phyloP scores from a whole-genome alignment of 768 basidiomycete genomes.

The Xerocomellus dryophilus region DNA sequence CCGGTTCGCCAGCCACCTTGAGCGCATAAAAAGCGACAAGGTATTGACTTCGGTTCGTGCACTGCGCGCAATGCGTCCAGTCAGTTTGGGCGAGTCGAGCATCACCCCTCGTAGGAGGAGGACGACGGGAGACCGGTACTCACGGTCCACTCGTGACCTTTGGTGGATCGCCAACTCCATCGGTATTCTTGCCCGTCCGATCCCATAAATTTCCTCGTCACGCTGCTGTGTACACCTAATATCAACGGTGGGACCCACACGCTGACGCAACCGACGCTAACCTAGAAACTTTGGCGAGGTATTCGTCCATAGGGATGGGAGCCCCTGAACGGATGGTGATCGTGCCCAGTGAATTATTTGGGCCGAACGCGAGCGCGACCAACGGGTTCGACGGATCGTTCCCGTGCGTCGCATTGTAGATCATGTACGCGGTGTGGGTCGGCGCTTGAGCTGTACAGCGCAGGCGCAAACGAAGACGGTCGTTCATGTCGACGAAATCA shows the following conservation, averaged over 20 bases:
- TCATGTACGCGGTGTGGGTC: slow-evolving; percentile 47
- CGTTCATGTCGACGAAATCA: slow-evolving; percentile 62
- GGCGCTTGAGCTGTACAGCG: slow-evolving; percentile 45
- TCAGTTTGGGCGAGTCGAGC: neutral
- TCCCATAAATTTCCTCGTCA: slow-evolving; percentile 50
- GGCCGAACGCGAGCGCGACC: slow-evolving; percentile 50
- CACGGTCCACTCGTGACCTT: slow-evolving; percentile 65
- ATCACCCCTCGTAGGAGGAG: neutral
- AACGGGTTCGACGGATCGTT: slow-evolving; percentile 37
- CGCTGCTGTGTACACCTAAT: slow-evolving; percentile 34
- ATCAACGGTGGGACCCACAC: slow-evolving; percentile 3
- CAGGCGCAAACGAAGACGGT: slow-evolving; percentile 51
- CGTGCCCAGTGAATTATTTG: slow-evolving; percentile 48
- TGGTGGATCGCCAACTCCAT: slow-evolving; percentile 50
- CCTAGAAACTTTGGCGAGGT: slow-evolving; percentile 47
- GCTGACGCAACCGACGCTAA: slow-evolving; percentile 23
- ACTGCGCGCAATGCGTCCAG: slow-evolving; percentile 36
- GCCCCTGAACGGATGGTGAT: slow-evolving; percentile 42
- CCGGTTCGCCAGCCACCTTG: slow-evolving; percentile 52
- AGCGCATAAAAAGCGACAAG: slow-evolving; percentile 61
- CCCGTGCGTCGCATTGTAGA: slow-evolving; percentile 41
- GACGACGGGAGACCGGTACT: slow-evolving; percentile 19
- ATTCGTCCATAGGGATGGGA: slow-evolving; percentile 48
- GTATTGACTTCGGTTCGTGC: slow-evolving; percentile 48
- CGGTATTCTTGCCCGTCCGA: slow-evolving; percentile 60